Conservation (phyloP, 371 early-diverging fungal species). For the Lichtheimia ornata region DNA sequence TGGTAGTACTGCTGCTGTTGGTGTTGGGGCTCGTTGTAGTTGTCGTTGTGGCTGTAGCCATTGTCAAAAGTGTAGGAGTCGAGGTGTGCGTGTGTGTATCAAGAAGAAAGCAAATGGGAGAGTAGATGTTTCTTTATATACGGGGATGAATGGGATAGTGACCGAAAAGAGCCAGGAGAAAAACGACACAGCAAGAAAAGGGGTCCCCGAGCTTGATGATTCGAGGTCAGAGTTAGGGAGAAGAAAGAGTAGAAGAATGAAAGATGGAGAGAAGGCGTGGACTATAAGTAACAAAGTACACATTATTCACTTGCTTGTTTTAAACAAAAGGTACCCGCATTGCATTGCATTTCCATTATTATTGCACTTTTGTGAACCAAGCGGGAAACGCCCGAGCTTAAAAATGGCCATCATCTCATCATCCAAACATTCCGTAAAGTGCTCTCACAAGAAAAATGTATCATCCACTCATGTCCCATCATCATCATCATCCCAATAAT, state of each 20-base stretch:
- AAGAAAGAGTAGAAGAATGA: conserved; percentile 6
- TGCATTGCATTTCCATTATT: conserved; percentile 13
- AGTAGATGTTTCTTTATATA: background rate
- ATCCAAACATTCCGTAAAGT: no score
- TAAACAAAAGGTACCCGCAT: conserved; percentile 8
- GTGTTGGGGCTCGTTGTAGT: background rate
- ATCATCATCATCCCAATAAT: no score
- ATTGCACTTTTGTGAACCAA: no score
- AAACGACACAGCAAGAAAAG: conserved; percentile 3
- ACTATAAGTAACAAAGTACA: background rate
- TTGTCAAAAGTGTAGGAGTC: background rate
- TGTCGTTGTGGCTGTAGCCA: background rate
- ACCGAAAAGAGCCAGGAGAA: background rate
- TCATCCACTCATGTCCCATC: no score
- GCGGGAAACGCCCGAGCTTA: no score
- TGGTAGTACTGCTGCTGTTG: background rate
- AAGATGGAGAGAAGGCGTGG: conserved; percentile 3
- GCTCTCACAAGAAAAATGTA: no score
- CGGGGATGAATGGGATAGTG: background rate
- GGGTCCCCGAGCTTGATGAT: background rate
- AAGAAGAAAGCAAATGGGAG: no score
- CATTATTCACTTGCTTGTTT: conserved; percentile 8
- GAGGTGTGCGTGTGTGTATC: no score
- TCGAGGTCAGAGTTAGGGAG: background rate
- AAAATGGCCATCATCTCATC: no score